Evolutionary conservation across 257 asterid species (phyloP).

Genomic region (Nicotiana attenuata): DNA sequence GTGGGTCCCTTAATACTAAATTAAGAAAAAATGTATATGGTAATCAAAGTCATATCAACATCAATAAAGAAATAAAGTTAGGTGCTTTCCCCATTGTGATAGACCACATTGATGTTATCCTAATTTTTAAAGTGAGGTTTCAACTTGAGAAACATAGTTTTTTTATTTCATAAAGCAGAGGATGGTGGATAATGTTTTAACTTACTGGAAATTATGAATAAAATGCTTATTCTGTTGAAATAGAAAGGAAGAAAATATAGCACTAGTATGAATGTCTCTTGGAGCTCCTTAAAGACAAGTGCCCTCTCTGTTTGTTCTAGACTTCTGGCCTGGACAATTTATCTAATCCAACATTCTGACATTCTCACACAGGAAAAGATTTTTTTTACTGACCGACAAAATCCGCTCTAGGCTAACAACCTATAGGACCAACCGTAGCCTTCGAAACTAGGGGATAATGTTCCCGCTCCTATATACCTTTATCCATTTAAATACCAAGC

Average conservation of each 20-base stretch:
- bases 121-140: constrained; percentile 25
- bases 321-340: neutral
- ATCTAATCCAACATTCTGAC: neutral
- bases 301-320: neutral
- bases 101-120: constrained; percentile 34
- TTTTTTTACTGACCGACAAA: neutral
- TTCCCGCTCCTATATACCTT: too few species aligned
- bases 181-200: constrained; percentile 18
- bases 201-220: constrained; percentile 6
- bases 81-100: constrained; percentile 51
- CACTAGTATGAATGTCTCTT: neutral
- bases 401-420: too few species aligned
- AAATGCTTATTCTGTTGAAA: constrained; percentile 1
- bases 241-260: neutral
- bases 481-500: too few species aligned
- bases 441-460: too few species aligned
- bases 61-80: constrained; percentile 41
- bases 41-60: constrained; percentile 44
- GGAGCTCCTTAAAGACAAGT: constrained; percentile 6
- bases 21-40: constrained; percentile 32
- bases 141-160: constrained; percentile 25
- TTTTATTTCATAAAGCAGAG: constrained; percentile 13
- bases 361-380: neutral
- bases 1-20: constrained; percentile 38
- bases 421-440: too few species aligned